phyloP scores from a whole-genome alignment of 2,329 filamentous ascomycete species.

The Colletotrichum theobromicola region DNA sequence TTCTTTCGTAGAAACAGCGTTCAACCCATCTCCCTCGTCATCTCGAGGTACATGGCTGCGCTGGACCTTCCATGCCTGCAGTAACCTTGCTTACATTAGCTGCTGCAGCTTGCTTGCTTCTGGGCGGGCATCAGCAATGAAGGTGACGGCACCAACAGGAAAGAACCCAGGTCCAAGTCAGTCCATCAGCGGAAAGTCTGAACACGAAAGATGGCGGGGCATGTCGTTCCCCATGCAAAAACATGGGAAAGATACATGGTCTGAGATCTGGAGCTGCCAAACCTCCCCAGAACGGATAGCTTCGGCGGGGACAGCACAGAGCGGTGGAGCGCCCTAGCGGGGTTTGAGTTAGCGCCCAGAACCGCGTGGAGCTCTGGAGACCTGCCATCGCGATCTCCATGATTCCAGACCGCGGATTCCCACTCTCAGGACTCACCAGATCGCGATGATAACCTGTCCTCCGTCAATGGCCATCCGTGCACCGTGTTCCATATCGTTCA shows the following conservation, averaged over 20 bases:
- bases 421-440: neutral
- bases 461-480: neutral
- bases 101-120: neutral
- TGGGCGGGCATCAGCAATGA: neutral
- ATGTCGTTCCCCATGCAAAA: neutral
- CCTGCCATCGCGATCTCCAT: conserved; percentile 14
- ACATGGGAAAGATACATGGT: conserved; percentile 8
- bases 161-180: neutral
- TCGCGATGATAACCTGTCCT: neutral
- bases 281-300: conserved; percentile 15
- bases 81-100: neutral
- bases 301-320: conserved; percentile 6
- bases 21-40: too few species aligned
- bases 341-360: neutral
- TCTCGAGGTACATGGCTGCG: neutral
- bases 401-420: conserved; percentile 10
- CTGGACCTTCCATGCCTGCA: neutral
- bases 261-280: neutral
- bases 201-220: neutral
- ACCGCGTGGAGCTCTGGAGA: neutral
- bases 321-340: neutral
- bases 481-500: neutral
- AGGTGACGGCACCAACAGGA: neutral
- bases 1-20: neutral
- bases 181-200: neutral